Percentiles rank a stretch among this genome's conserved stretches.
Evolutionary conservation across 2,329 filamentous ascomycete genomes (phyloP).

Genomic region (Epichloe baconii): DNA sequence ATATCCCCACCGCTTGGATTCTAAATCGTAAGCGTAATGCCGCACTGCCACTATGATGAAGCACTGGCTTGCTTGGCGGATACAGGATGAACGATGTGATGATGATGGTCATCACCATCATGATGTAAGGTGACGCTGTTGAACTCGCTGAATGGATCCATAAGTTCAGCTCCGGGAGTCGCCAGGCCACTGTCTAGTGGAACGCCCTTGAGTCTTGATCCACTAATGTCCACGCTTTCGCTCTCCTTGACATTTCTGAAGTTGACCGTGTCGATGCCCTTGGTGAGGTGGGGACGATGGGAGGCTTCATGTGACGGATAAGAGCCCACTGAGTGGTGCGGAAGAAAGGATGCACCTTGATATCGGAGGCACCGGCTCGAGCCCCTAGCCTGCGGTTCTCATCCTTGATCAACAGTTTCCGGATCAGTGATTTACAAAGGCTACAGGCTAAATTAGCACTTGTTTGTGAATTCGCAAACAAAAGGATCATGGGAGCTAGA

Average conservation of each 20-base stretch:
- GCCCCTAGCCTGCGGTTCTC: slow-evolving; percentile 88
- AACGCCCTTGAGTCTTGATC: slow-evolving; percentile 58
- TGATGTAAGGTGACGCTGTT: slow-evolving; percentile 97
- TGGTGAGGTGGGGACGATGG: slow-evolving; percentile 89
- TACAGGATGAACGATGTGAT: slow-evolving; percentile 15
- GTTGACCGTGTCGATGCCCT: slow-evolving; percentile 86
- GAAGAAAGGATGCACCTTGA: slow-evolving; percentile 95
- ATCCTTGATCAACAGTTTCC: slow-evolving; percentile 95
- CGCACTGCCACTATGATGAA: slow-evolving; percentile 3
- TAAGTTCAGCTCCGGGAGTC: slow-evolving; percentile 69
- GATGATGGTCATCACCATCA: slow-evolving; percentile 64
- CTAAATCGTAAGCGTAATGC: not conserved
- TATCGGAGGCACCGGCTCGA: slow-evolving; percentile 88
- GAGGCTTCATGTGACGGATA: slow-evolving; percentile 93
- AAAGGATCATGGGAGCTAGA: not conserved
- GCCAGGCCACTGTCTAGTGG: slow-evolving; percentile 74
- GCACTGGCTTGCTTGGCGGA: slow-evolving; percentile 2
- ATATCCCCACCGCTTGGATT: not conserved
- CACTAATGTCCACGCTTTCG: slow-evolving; percentile 77
- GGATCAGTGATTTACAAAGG: slow-evolving; percentile 89
- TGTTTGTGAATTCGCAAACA: not conserved
- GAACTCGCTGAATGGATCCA: slow-evolving; percentile 95
- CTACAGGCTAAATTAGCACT: slow-evolving; percentile 30
- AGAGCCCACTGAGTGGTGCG: slow-evolving; percentile 91
- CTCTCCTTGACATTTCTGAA: slow-evolving; percentile 98